Conservation (phyloP, 2,329 filamentous ascomycete genomes). For the Clarireedia homoeocarpa region DNA sequence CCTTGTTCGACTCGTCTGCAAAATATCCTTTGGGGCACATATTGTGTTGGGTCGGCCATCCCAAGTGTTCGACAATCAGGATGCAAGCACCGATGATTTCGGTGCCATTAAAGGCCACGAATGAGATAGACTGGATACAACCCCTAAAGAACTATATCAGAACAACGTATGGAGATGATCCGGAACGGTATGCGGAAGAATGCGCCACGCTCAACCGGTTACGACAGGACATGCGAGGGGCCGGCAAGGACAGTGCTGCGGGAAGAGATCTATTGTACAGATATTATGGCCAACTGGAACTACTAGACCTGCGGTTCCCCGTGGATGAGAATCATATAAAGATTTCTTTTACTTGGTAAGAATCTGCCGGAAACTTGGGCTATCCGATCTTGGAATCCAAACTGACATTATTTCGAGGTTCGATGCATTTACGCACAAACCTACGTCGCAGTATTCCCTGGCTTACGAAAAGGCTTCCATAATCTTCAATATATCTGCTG, state of each 20-base stretch:
- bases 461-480: conserved; percentile 98
- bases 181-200: conserved; percentile 91
- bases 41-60: neutral
- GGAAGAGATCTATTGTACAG: conserved; percentile 90
- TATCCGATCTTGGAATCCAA: neutral
- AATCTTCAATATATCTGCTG: conserved; percentile 98
- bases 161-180: conserved; percentile 90
- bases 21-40: neutral
- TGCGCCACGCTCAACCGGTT: conserved; percentile 89
- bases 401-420: conserved; percentile 54
- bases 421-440: conserved; percentile 97
- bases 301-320: conserved; percentile 89
- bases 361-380: neutral
- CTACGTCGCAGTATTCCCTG: conserved; percentile 92
- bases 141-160: conserved; percentile 92
- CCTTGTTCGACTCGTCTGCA: neutral
- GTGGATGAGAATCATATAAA: conserved; percentile 99
- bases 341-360: conserved; percentile 93
- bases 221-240: conserved; percentile 96
- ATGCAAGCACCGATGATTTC: conserved; percentile 95
- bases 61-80: conserved; percentile 1
- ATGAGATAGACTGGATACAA: conserved; percentile 95
- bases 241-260: conserved; percentile 90
- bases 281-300: conserved; percentile 95
- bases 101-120: conserved; percentile 84